A percentile compares a stretch with the other conserved stretches of the same genome.
Conservation (phyloP, 257 asterid species). For the Schizonepeta tenuifolia region DNA sequence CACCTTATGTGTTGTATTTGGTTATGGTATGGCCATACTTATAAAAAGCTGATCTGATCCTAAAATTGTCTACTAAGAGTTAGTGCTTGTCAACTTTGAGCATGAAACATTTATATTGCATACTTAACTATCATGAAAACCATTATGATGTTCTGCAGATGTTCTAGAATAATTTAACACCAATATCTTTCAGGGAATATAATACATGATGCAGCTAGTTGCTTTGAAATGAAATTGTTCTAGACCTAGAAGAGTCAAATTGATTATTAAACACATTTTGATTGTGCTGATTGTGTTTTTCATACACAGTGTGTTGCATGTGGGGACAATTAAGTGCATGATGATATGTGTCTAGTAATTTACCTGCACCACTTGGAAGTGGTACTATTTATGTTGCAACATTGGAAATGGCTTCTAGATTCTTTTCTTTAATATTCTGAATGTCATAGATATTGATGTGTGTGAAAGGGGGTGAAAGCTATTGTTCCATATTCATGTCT, state of each 20-base stretch:
- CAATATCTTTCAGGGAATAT: neutral
- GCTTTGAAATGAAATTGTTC: neutral
- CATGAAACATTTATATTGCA: neutral
- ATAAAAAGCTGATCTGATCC: neutral
- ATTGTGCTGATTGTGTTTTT: neutral
- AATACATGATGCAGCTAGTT: neutral
- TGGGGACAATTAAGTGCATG: neutral
- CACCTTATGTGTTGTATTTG: slow-evolving; percentile 6
- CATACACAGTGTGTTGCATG: neutral
- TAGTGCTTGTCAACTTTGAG: neutral
- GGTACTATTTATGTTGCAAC: neutral
- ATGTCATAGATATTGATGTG: slow-evolving; percentile 10
- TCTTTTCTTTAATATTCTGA: neutral
- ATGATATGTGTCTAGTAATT: neutral
- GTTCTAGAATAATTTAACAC: neutral
- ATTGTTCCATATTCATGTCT: neutral
- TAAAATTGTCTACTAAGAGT: neutral
- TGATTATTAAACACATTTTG: neutral
- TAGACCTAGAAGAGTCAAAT: neutral
- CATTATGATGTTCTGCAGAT: neutral
- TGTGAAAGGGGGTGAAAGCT: neutral
- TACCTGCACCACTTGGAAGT: neutral
- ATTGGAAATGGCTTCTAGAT: neutral
- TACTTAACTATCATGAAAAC: neutral
- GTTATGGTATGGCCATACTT: slow-evolving; percentile 15